These are phyloP conservation scores for Blastobotrys raffinosifermentans DNA, from an alignment of 1,139 yeast genomes.

Conservation along the genomic window DNA sequence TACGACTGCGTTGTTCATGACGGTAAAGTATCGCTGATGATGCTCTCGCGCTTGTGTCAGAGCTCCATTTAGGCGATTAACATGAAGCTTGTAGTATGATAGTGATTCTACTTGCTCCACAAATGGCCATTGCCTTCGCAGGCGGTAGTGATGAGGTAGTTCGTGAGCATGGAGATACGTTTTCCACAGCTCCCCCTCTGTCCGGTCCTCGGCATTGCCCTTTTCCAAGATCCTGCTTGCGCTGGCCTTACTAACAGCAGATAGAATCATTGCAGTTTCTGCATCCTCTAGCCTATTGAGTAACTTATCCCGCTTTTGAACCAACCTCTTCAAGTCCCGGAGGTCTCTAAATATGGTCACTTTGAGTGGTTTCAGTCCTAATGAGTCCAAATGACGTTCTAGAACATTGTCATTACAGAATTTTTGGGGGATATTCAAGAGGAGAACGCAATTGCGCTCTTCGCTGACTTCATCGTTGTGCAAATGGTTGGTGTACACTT, in stretches of 20 bases:
- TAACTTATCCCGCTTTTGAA: constrained; percentile 15
- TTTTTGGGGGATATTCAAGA: too few species aligned
- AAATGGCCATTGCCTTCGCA: too few species aligned
- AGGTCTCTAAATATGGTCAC: too few species aligned
- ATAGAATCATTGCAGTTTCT: constrained; percentile 12
- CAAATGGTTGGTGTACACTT: constrained; percentile 19
- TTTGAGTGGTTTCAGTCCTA: too few species aligned
- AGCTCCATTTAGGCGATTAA: constrained; percentile 24
- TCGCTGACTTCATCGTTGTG: too few species aligned
- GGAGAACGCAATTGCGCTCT: too few species aligned
- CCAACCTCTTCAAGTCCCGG: constrained; percentile 16
- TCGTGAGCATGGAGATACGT: constrained; percentile 15
- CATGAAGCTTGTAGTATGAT: constrained; percentile 22
- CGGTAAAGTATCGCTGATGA: too few species aligned
- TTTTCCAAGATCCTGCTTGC: constrained; percentile 2
- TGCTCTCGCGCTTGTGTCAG: too few species aligned
- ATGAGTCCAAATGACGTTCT: too few species aligned
- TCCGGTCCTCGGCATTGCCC: constrained; percentile 5
- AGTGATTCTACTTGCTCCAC: constrained; percentile 19
- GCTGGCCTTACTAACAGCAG: constrained; percentile 6
- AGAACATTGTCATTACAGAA: too few species aligned
- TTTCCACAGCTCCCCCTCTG: constrained; percentile 25
- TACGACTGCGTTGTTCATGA: too few species aligned
- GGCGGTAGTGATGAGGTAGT: constrained; percentile 15
- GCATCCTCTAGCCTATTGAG: constrained; percentile 20